phyloP scores from a whole-genome alignment of 305 asterid species.

The Solanum chacoense region DNA sequence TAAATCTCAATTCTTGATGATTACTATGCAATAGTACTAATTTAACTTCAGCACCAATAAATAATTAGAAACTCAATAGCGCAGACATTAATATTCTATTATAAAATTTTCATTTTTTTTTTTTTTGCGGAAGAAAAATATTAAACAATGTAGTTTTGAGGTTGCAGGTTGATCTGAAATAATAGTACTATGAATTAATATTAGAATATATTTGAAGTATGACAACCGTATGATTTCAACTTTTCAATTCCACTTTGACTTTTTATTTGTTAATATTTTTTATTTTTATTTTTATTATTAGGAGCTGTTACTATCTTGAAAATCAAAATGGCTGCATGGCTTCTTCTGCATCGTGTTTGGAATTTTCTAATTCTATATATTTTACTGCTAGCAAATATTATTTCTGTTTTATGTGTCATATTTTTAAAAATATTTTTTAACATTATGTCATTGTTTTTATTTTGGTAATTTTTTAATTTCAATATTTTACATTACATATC shows the following conservation, averaged over 20 bases:
- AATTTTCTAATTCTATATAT: background rate
- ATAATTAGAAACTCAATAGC: background rate
- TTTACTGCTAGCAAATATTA: background rate
- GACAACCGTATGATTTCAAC: background rate
- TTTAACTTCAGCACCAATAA: background rate
- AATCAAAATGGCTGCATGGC: background rate
- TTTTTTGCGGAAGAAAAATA: background rate
- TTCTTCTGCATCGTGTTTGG: background rate
- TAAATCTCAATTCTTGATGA: background rate
- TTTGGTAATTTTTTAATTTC: background rate
- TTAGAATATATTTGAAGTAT: background rate
- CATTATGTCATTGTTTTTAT: background rate
- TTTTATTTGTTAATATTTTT: background rate
- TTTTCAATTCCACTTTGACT: background rate
- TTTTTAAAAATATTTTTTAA: background rate
- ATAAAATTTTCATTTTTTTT: background rate
- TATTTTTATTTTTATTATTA: background rate
- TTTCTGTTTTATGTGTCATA: background rate
- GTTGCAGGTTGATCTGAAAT: background rate
- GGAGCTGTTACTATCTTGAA: background rate
- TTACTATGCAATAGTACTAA: background rate
- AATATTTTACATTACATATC: background rate
- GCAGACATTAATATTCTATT: background rate
- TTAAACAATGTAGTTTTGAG: background rate
- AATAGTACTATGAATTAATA: background rate